phyloP scores from a whole-genome alignment of 805 yeast species.

The Blastobotrys mokoenaii region DNA sequence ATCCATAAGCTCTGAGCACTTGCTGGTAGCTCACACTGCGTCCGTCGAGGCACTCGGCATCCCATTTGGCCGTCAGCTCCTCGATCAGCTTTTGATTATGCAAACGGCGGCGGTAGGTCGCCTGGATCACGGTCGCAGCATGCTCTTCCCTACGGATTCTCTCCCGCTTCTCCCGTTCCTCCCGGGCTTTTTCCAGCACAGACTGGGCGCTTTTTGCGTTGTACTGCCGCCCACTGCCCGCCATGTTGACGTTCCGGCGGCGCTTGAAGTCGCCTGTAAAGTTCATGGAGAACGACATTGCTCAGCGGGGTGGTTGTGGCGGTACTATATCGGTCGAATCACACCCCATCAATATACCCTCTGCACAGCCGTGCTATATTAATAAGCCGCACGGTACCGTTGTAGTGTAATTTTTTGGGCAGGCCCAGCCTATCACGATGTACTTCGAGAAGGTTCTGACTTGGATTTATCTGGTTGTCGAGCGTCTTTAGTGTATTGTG shows the following conservation, averaged over 20 bases:
- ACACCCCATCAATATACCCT: no score
- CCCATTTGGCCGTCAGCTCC: slow-evolving; percentile 28
- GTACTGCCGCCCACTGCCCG: slow-evolving; percentile 36
- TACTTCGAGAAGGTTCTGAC: no score
- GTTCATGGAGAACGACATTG: slow-evolving; percentile 27
- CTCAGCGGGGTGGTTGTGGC: no score
- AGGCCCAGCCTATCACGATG: no score
- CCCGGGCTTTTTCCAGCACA: slow-evolving; percentile 54
- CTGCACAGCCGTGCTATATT: no score
- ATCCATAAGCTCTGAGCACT: slow-evolving; percentile 1
- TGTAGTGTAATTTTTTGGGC: no score
- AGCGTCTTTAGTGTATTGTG: no score
- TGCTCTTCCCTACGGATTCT: slow-evolving; percentile 39
- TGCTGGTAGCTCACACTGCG: background rate
- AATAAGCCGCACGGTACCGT: no score
- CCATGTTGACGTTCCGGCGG: slow-evolving; percentile 54
- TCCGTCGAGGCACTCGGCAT: slow-evolving; percentile 4
- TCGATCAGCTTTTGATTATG: slow-evolving; percentile 26
- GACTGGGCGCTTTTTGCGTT: slow-evolving; percentile 30
- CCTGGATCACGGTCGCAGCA: slow-evolving; percentile 46
- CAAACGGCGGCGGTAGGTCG: slow-evolving; percentile 35
- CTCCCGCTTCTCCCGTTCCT: slow-evolving; percentile 61
- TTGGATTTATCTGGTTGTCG: no score
- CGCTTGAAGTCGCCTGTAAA: slow-evolving; percentile 60
- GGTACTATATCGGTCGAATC: no score